Conservation (phyloP, 345 rosid genomes). For the Balakata baccata region DNA sequence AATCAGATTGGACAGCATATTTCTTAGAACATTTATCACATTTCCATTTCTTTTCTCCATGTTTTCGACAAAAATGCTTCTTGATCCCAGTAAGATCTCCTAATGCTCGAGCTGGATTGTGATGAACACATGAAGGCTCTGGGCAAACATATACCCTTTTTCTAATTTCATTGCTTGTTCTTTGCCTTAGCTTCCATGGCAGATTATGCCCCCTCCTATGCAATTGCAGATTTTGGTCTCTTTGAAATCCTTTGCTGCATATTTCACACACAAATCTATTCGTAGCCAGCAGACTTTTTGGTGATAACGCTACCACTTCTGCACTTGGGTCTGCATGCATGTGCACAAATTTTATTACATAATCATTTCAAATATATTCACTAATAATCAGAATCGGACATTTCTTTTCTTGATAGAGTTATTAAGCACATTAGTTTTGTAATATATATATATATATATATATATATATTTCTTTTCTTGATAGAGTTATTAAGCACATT, state of each 20-base stretch:
- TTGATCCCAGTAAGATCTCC: constrained; percentile 72
- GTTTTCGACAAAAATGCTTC: constrained; percentile 69
- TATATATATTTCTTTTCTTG: no score
- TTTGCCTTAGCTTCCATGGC: constrained; percentile 41
- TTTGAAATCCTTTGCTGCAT: constrained; percentile 30
- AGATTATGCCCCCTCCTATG: constrained; percentile 36
- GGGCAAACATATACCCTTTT: constrained; percentile 68
- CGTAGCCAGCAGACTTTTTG: constrained; percentile 24
- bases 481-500: no score
- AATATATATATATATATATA: no score
- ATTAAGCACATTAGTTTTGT: no score
- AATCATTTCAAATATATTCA: no score
- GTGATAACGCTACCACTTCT: constrained; percentile 37
- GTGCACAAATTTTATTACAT: background rate
- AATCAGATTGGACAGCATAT: constrained; percentile 62
- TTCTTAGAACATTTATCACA: constrained; percentile 63
- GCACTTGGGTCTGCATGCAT: constrained; percentile 37
- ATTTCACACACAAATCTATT: constrained; percentile 32
- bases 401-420: no score
- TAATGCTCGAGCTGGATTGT: constrained; percentile 59
- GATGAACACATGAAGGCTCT: constrained; percentile 53
- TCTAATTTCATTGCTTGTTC: constrained; percentile 18
- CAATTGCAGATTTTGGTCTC: constrained; percentile 36
- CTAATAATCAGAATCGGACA: no score
- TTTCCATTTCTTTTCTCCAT: constrained; percentile 68